These are phyloP conservation scores for Magnaporthiopsis incrustans DNA, from an alignment of 2,329 filamentous ascomycete genomes.

Conservation along the genomic window DNA sequence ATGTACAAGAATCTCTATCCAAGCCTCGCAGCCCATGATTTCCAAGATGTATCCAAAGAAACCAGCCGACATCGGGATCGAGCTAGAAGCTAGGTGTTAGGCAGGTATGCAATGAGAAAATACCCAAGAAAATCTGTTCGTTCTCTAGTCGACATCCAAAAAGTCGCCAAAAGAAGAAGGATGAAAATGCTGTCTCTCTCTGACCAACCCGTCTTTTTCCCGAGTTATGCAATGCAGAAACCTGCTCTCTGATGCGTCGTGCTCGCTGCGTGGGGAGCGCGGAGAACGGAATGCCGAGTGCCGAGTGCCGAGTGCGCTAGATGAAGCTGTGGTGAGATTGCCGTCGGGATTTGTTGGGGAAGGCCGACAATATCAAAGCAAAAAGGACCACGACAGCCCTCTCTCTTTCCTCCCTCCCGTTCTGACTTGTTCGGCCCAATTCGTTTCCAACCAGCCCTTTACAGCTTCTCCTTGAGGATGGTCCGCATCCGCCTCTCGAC, in stretches of 20 bases:
- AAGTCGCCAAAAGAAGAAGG: background rate
- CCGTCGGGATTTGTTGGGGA: background rate
- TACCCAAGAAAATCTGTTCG: background rate
- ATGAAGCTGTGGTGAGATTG: background rate
- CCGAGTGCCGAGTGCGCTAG: too few relatives aligned
- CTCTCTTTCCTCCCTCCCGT: background rate
- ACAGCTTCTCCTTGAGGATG: conserved; percentile 71
- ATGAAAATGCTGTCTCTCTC: too few relatives aligned
- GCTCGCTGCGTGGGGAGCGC: background rate
- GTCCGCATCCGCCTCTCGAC: conserved; percentile 85
- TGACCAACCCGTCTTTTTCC: background rate
- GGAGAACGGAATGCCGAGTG: too few relatives aligned
- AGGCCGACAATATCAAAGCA: background rate
- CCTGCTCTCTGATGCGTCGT: too few relatives aligned
- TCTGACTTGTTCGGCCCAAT: background rate
- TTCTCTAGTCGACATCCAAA: background rate
- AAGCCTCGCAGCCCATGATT: background rate
- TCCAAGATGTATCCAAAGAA: background rate
- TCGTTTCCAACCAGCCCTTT: conserved; percentile 17
- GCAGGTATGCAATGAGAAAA: background rate
- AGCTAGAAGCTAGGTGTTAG: background rate
- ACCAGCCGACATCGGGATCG: too few relatives aligned
- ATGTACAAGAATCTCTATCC: background rate
- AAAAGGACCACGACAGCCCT: background rate
- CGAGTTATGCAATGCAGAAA: background rate